Percentiles rank a stretch among this genome's conserved stretches.
Evolutionary conservation across 176 grass and related monocot genomes (phyloP).

Genomic region (Oryza longistaminata): DNA sequence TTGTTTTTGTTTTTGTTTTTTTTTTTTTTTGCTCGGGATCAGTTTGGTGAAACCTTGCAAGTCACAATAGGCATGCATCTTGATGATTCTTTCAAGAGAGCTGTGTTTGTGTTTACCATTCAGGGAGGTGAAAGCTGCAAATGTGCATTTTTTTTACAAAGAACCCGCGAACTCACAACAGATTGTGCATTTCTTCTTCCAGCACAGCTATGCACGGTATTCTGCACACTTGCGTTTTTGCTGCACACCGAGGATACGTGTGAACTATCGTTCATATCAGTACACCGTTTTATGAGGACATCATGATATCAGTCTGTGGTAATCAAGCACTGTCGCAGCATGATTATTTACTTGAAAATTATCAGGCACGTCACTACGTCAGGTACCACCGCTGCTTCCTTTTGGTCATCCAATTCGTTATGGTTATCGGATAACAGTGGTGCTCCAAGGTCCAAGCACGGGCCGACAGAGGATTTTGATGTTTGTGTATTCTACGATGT

Average conservation of each 20-base stretch:
- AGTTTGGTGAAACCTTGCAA: too few relatives aligned
- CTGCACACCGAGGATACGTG: not conserved
- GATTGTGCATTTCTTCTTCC: not conserved
- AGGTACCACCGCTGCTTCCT: not conserved
- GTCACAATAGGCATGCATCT: not conserved
- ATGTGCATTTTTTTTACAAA: not conserved
- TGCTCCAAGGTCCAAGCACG: too few relatives aligned
- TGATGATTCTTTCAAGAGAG: not conserved
- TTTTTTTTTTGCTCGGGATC: too few relatives aligned
- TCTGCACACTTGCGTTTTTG: not conserved
- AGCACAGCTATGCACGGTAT: not conserved
- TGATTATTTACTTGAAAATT: constrained; percentile 35
- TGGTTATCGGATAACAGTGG: too few relatives aligned
- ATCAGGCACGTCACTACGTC: constrained; percentile 29
- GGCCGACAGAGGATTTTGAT: too few relatives aligned
- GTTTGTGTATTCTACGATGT: too few relatives aligned
- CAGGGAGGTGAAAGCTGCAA: not conserved
- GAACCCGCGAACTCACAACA: not conserved
- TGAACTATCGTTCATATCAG: not conserved
- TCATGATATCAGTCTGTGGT: constrained; percentile 40
- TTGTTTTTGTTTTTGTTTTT: too few relatives aligned
- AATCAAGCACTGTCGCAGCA: constrained; percentile 38
- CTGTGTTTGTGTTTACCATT: not conserved
- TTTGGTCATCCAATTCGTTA: too few relatives aligned
- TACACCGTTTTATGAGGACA: constrained; percentile 10